Conservation (phyloP, 2,329 filamentous ascomycete species). For the Arthrobotrys entomopaga region DNA sequence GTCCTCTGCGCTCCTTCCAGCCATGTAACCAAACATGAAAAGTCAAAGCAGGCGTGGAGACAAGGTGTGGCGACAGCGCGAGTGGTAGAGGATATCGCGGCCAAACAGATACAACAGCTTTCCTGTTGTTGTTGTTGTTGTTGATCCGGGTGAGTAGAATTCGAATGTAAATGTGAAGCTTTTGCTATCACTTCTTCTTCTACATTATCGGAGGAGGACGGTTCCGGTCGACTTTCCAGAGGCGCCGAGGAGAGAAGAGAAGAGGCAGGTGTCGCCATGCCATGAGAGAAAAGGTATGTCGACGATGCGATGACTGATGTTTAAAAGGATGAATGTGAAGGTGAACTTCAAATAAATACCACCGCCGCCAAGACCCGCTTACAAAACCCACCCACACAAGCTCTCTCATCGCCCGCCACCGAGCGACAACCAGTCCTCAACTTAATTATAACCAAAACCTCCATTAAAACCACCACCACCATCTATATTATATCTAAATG, state of each 20-base stretch:
- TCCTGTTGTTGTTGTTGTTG: conserved; percentile 27
- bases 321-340: neutral
- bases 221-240: conserved; percentile 16
- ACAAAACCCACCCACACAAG: conserved; percentile 30
- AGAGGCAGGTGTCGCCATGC: conserved; percentile 24
- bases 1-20: conserved; percentile 37
- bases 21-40: conserved; percentile 53
- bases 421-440: too few relatives aligned
- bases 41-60: conserved; percentile 54
- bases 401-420: neutral
- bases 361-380: conserved; percentile 43
- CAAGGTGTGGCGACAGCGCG: conserved; percentile 48
- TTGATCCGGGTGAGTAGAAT: too few relatives aligned
- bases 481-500: conserved; percentile 44
- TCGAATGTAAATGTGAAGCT: too few relatives aligned
- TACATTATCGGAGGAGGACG: neutral
- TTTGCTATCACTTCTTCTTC: conserved; percentile 8
- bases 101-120: conserved; percentile 46
- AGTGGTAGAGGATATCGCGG: conserved; percentile 34
- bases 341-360: neutral
- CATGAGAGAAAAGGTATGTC: conserved; percentile 13
- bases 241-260: neutral
- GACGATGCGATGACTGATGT: conserved; percentile 2
- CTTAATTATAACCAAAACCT: neutral
- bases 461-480: neutral